Evolutionary conservation across 2,329 filamentous ascomycete genomes (phyloP).

Genomic region (Aspergillus sp.): DNA sequence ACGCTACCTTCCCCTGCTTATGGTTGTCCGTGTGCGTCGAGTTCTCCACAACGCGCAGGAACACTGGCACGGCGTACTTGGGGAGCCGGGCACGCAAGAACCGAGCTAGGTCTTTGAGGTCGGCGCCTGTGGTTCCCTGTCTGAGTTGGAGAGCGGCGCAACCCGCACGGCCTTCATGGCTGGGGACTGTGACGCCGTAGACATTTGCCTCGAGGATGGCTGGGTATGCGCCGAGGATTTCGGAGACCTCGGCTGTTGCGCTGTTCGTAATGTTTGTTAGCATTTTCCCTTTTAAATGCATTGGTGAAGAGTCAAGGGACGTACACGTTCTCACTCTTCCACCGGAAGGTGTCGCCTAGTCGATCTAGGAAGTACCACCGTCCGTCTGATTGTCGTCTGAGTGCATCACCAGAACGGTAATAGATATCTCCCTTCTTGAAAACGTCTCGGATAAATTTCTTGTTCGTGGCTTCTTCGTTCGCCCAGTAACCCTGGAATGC

Average conservation of each 20-base stretch:
- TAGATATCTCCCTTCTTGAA: conserved; percentile 67
- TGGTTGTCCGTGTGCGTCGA: conserved; percentile 60
- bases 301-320: not conserved
- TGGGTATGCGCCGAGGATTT: conserved; percentile 60
- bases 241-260: conserved; percentile 64
- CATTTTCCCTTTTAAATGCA: not conserved
- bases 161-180: conserved; percentile 68
- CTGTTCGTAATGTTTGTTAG: conserved; percentile 13
- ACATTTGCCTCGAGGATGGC: conserved; percentile 67
- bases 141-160: conserved; percentile 60
- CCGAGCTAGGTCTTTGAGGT: conserved; percentile 60
- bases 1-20: conserved; percentile 75
- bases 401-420: conserved; percentile 67
- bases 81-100: conserved; percentile 63
- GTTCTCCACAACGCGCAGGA: conserved; percentile 61
- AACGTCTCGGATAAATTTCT: conserved; percentile 65
- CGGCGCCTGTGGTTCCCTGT: conserved; percentile 43
- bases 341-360: conserved; percentile 72
- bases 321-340: conserved; percentile 69
- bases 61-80: conserved; percentile 73
- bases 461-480: conserved; percentile 64
- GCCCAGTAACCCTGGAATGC: conserved; percentile 70
- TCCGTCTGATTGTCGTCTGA: conserved; percentile 62
- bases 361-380: conserved; percentile 70
- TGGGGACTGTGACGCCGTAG: conserved; percentile 65